phyloP scores from a whole-genome alignment of 2,329 filamentous ascomycete species.

The Trichoderma afroharzianum region DNA sequence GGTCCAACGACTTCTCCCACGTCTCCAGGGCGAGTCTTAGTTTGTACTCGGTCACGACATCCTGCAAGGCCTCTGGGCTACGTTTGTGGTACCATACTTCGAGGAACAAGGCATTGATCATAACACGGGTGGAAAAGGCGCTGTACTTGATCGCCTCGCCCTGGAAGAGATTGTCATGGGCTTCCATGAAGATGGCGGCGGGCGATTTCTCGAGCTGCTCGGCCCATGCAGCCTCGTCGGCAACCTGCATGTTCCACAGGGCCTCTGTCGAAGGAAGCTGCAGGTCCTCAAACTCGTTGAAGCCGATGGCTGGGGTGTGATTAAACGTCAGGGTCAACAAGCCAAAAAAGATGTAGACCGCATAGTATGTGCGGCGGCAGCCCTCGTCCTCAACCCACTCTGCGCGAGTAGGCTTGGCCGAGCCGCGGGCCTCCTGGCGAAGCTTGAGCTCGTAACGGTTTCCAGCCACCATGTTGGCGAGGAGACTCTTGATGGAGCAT shows the following conservation, averaged over 20 bases:
- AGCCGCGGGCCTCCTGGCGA: conserved; percentile 81
- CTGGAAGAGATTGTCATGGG: conserved; percentile 93
- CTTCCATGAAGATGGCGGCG: conserved; percentile 84
- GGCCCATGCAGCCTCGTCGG: conserved; percentile 78
- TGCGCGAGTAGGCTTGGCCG: conserved; percentile 68
- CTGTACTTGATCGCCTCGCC: conserved; percentile 89
- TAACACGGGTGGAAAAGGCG: conserved; percentile 92
- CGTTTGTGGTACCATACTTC: conserved; percentile 99
- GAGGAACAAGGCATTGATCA: conserved; percentile 98
- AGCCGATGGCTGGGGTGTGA: conserved; percentile 95
- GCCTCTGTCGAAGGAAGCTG: conserved; percentile 91
- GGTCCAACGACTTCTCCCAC: conserved; percentile 95
- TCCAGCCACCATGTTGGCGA: conserved; percentile 97
- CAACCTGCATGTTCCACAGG: conserved; percentile 81
- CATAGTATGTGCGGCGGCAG: conserved; percentile 93
- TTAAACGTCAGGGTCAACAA: conserved; percentile 94
- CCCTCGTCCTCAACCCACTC: conserved; percentile 98
- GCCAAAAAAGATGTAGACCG: conserved; percentile 98
- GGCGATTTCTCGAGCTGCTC: conserved; percentile 70
- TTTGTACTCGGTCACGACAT: conserved; percentile 98
- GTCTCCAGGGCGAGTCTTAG: conserved; percentile 91
- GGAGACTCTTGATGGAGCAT: conserved; percentile 95
- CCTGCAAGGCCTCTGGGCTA: conserved; percentile 93
- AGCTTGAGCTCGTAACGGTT: conserved; percentile 96
- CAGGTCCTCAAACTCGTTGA: conserved; percentile 94